Base-by-base conservation (phyloP, 2,329 filamentous ascomycete genomes). In the Cryoendolithus antarcticus region DNA sequence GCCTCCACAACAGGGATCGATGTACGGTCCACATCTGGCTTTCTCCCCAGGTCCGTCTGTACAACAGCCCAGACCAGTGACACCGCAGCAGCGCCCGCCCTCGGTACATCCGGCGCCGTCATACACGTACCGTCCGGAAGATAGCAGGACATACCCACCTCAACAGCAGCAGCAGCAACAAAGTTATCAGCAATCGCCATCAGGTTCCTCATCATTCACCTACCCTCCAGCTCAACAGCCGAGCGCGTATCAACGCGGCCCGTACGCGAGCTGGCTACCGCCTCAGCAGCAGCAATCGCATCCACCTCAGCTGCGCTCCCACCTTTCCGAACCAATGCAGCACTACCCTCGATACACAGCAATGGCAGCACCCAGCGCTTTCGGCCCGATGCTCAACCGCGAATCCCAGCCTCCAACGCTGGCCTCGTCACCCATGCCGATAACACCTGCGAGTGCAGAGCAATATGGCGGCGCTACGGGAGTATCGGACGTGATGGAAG, bases 201-300 rank as follows among this genome's bases (percentile, higher is more conserved):
- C 41, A 42, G 35, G 11, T 13, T 32, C 40, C 5, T 38, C 40
- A 35, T 13, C 42, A 8, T 27, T 39, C 32, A 24, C 35, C 27
- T 28, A 40, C 15, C 42, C 42, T 32, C 39, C 41, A 15, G 43
- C 44, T 10, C 45, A 44, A 19, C 37, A 43, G 8, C 34, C 27
- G 9, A 24, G 31, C 31, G 31, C 15, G 11, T 11, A 32, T 10
- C 31, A 32, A 32, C 24, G 24, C 24, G 7, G 24, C 7, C 24
- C 5, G 24, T 27, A 27, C 24, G 24, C 24, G 24, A 27, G 24
- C 24, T 39, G 9, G 40, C 43, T 9, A 43, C 46, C 24, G 45
- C 46, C n/a, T 34, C 44, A 30, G 29, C 41, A 9, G 35, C 43
- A 43, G 12, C 43, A 39, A 13, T 31, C 15, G 8, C 13, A n/a